Evolutionary conservation across 371 early-diverging fungal genomes (phyloP), one percentile per base, ranked within the genome.

Genomic region (Circinella umbellata): DNA sequence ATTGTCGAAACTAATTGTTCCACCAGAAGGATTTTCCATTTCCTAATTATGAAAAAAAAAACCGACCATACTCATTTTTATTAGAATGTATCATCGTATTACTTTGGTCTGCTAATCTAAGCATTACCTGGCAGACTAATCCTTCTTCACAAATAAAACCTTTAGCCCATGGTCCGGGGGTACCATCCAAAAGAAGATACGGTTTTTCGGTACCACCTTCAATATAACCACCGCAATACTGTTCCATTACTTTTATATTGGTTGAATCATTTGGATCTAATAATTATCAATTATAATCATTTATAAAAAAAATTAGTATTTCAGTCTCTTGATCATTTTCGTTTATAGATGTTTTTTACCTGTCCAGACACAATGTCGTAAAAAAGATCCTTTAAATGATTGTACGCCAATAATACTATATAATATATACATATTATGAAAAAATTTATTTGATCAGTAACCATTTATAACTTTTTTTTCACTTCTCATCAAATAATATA

Each of bases 381-480:
- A 73, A 61, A 87, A 80, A 0, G 91, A 91, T 6, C 91, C 91
- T 66, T 89, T 88, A 63, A 91, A 91, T 3, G 89, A 79, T 61
- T 91, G 89, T 1, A 89, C 88, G 35, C 89, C 89, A 57, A 89
- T 76, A 68, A 88, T 85, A 46, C 89, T 89, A 55, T 15, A 14
- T 10, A 11, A 18, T 48, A 51, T n/a, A 14, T 47, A 9, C 15
- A 15, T 47, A 15, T 47, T 15, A 51, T 9, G 11, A 42, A 42
- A 3, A 42, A 42, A 1, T 42, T 42, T 9, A 42, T 42, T 3
- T 42, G 3, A 27, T 27, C 27, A 27, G 27, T 27, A 27, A 27
- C 27, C 27, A 27, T 27, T 27, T 27, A 27, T 27, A 27, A 27
- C n/a, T n/a, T 27, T 27, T 27, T 27, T 27, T 42, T 11, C 11